phyloP scores from a whole-genome alignment of 768 basidiomycete species.

The Termitomyces sp. region DNA sequence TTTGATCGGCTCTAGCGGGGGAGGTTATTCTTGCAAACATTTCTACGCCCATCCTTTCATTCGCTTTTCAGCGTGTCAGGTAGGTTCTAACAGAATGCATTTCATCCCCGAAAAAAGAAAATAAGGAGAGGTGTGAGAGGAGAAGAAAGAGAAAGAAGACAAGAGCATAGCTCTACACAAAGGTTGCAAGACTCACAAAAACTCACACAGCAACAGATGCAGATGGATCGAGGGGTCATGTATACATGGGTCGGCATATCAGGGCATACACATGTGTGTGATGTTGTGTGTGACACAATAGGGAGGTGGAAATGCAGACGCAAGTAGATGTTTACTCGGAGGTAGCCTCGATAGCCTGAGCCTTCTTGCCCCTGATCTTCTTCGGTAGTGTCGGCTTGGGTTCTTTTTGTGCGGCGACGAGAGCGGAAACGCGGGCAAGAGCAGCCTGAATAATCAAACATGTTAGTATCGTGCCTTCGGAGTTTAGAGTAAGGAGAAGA shows the following conservation, averaged over 20 bases:
- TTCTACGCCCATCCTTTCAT: constrained; percentile 89
- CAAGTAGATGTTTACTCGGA: constrained; percentile 9
- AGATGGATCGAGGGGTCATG: constrained; percentile 14
- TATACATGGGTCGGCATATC: constrained; percentile 18
- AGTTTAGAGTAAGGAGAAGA: constrained; percentile 6
- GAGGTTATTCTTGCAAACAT: constrained; percentile 77
- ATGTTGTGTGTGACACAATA: constrained; percentile 4
- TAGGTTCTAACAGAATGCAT: constrained; percentile 91
- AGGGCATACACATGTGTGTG: constrained; percentile 15
- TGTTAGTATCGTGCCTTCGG: constrained; percentile 22
- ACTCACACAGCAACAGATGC: not conserved
- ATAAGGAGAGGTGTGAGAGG: constrained; percentile 10
- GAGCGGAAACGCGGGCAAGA: constrained; percentile 72
- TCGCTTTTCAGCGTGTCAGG: constrained; percentile 58
- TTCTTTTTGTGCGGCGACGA: constrained; percentile 64
- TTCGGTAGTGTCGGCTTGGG: constrained; percentile 62
- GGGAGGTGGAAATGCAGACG: constrained; percentile 10
- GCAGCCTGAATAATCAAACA: constrained; percentile 43
- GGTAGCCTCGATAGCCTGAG: constrained; percentile 21
- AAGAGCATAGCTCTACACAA: not conserved
- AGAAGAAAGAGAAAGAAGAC: constrained; percentile 3
- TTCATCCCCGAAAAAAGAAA: constrained; percentile 9
- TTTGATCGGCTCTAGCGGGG: constrained; percentile 56
- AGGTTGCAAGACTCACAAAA: not conserved
- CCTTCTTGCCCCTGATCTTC: constrained; percentile 74